These are phyloP conservation scores for Tricholoma furcatifolium DNA, from an alignment of 768 basidiomycete genomes.

Conservation along the genomic window DNA sequence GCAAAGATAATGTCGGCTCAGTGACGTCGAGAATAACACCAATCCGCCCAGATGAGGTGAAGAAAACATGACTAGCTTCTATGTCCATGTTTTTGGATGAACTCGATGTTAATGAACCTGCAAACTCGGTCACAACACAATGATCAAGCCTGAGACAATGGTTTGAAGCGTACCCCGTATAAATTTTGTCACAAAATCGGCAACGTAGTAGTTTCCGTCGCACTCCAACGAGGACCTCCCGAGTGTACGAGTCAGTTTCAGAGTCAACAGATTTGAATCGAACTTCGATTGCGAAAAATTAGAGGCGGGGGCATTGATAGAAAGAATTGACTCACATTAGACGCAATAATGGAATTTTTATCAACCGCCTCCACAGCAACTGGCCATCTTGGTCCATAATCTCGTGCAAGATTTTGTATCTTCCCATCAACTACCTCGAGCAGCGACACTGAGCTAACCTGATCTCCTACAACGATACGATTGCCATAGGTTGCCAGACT, in stretches of 20 bases:
- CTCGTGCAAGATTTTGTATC: constrained; percentile 59
- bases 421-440: constrained; percentile 47
- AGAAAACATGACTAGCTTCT: constrained; percentile 64
- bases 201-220: constrained; percentile 71
- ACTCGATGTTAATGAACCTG: constrained; percentile 58
- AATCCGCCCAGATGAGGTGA: constrained; percentile 78
- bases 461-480: constrained; percentile 72
- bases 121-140: constrained; percentile 2
- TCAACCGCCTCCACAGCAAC: constrained; percentile 59
- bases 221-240: constrained; percentile 50
- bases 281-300: constrained; percentile 40
- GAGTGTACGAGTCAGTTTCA: constrained; percentile 45
- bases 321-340: constrained; percentile 55
- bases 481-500: constrained; percentile 57
- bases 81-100: constrained; percentile 39
- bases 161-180: constrained; percentile 47
- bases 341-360: constrained; percentile 59
- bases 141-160: neutral
- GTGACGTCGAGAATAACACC: constrained; percentile 66
- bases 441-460: constrained; percentile 75
- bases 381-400: constrained; percentile 78
- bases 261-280: constrained; percentile 66
- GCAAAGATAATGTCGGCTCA: constrained; percentile 47
- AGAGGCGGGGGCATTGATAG: constrained; percentile 1
- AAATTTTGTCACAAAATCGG: constrained; percentile 78